Evolutionary conservation across 139 green algal genomes (phyloP).

Genomic region (Eudorina sp.): DNA sequence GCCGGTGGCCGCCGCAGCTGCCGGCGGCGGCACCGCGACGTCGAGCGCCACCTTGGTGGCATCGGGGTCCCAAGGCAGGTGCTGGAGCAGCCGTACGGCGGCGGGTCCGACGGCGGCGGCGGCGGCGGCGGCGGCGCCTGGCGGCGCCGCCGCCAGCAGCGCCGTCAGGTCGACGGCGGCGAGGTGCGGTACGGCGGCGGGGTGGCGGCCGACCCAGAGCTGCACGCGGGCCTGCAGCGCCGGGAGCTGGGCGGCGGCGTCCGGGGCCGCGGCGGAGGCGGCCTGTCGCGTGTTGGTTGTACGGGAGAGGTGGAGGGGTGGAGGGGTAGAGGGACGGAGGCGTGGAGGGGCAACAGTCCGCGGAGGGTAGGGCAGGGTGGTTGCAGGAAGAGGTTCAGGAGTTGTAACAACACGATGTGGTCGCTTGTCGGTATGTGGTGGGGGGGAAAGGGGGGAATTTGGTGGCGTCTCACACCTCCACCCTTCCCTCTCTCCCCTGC

Average conservation of each 20-base stretch:
- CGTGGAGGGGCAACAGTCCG: no score
- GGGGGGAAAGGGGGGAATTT: no score
- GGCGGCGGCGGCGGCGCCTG: no score
- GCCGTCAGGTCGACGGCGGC: neutral
- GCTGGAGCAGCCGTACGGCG: neutral
- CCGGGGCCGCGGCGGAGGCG: neutral
- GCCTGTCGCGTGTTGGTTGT: neutral
- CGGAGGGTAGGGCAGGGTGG: no score
- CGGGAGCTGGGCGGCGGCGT: neutral
- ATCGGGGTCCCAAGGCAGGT: slow-evolving; percentile 24
- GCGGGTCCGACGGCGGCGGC: slow-evolving; percentile 3
- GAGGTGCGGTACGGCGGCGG: neutral
- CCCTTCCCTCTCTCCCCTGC: neutral
- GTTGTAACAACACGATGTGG: no score
- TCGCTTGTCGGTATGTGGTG: no score
- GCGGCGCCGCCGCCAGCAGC: neutral
- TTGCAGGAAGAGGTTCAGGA: no score
- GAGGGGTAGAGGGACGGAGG: neutral
- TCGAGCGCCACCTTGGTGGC: neutral
- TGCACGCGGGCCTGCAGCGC: slow-evolving; percentile 33
- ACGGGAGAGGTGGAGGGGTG: no score
- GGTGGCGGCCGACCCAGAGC: slow-evolving; percentile 41
- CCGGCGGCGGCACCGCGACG: neutral
- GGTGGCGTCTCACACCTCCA: no score
- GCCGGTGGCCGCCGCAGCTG: neutral